Percentiles rank a stretch among this genome's conserved stretches.
Conservation (phyloP, 225 moss, liverwort and hornwort genomes). For the Polytrichum commune region DNA sequence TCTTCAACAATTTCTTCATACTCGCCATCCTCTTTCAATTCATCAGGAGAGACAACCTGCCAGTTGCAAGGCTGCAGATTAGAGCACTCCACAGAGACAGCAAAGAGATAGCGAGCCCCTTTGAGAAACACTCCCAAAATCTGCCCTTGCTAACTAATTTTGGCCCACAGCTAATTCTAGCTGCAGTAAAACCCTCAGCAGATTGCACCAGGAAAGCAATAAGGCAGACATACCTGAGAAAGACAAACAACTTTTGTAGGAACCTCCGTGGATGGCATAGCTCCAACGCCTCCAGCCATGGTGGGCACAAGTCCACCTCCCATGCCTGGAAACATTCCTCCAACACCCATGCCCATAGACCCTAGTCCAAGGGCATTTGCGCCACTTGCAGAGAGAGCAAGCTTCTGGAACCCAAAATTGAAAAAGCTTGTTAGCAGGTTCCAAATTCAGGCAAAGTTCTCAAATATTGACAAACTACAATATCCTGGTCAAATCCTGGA, state of each 20-base stretch:
- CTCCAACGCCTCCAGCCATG: slow-evolving; percentile 44
- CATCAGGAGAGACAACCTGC: slow-evolving; percentile 86
- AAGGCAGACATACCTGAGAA: slow-evolving; percentile 50
- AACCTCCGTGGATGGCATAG: slow-evolving; percentile 32
- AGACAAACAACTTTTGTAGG: slow-evolving; percentile 83
- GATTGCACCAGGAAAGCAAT: not conserved
- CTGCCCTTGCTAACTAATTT: no score
- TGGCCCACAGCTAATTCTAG: no score
- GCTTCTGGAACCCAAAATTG: slow-evolving; percentile 50
- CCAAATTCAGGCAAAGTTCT: not conserved
- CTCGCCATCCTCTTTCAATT: slow-evolving; percentile 78
- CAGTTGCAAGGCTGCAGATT: not conserved
- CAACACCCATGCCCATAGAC: slow-evolving; percentile 34
- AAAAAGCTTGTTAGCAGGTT: slow-evolving; percentile 6
- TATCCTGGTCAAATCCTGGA: no score
- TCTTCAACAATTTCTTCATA: slow-evolving; percentile 94
- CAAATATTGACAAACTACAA: no score
- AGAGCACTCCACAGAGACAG: not conserved
- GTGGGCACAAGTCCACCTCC: slow-evolving; percentile 58
- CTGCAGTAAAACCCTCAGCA: no score
- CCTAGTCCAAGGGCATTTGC: slow-evolving; percentile 82
- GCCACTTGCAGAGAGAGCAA: slow-evolving; percentile 78
- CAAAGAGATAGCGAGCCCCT: no score
- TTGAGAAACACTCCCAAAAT: no score
- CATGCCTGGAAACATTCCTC: slow-evolving; percentile 52